Base-by-base conservation (phyloP, 2,329 filamentous ascomycete species). In the Paecilomyces sp. region DNA sequence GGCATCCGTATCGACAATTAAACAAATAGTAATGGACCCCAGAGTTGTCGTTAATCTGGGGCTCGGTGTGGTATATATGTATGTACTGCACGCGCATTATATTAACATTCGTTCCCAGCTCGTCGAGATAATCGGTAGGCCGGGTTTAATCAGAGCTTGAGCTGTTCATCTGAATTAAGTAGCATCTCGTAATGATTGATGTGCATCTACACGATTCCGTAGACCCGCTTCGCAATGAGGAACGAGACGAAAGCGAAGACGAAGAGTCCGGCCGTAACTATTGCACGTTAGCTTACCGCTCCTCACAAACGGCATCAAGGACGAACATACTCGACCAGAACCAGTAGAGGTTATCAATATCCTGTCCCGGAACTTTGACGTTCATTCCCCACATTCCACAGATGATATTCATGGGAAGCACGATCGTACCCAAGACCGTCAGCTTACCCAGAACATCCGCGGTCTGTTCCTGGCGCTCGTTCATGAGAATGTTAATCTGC, bases 311-410 rank as follows among this genome's bases (percentile, higher is more conserved):
- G 57, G 22, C 56, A 61, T 57, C 24, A 57, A 57, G 36, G 55
- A 24, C 54, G 41, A 11, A 67, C 73, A 59, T 74, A 80, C 77
- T 81, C 15, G 81, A 85, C 71, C 82, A 85, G 72, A 92, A 94
- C 90, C 90, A 94, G 25, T 78, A 80, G 57, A 93, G 76, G 67
- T 89, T 89, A 64, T 95, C 91, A 61, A 87, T 79, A 54, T 93
- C 88, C 74, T 97, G 93, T 1, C 94, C 94, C 0, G 94, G 94
- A 0, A 99, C 94, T 81, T 91, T 91, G 36, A 93, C 90, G 80
- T 99, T 99, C 93, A 97, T 97, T 57, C 93, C 94, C 92, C 93
- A 99, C 68, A 97, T 86, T 66, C 94, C 94, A 2, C 94, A 97
- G 69, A 99, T 93, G 71, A 99, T 96, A 73, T 99, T 99, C 92